Base-by-base conservation (phyloP, 2,329 filamentous ascomycete species). In the Diaporthe sp. region DNA sequence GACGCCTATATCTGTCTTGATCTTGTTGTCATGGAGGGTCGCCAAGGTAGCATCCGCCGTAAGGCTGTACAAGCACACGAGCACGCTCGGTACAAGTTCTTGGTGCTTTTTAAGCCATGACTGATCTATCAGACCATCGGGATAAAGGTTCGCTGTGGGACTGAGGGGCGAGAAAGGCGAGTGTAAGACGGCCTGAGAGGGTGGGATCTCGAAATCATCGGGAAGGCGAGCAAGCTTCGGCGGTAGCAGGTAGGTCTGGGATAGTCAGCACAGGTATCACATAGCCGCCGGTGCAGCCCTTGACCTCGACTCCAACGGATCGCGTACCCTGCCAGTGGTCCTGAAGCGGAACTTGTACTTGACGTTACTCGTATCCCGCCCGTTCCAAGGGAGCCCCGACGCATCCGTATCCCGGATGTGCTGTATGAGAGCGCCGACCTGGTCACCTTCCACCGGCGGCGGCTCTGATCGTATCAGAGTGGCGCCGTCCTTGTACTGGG, bases 21-120 rank as follows among this genome's bases (percentile, higher is more conserved):
- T 88, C 81, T 94, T 92, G 82, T 97, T 97, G 82, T 98, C 96
- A 78, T 94, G 90, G n/a, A 95, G 85, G 7, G 92, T 94, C 72
- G 93, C 92, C 75, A 93, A 90, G n/a, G 91, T 93, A 0, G 91
- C 87, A 80, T 97, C 94, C 31, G 92, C 90, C 5, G 90, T 91
- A 75, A 98, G 90, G 49, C 90, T 89, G 82, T 97, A 98, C 85
- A 97, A 97, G 78, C 93, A 94, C 44, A 98, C 84, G 79, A 95
- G 93, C 37, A 95, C 90, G 77, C 95, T 94, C 2, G 96, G 96
- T 31, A 98, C 89, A 25, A 95, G 87, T 71, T 94, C 88, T 81
- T 98, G 96, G 82, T 98, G 96, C 83, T 98, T 99, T 76, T 91
- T 90, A 73, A 98, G 88, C 96, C 96, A 99, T 76, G 91, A 85